Evolutionary conservation across 2,329 filamentous ascomycete genomes (phyloP), one percentile per base, ranked within the genome.

Genomic region (Seiridium cupressi): DNA sequence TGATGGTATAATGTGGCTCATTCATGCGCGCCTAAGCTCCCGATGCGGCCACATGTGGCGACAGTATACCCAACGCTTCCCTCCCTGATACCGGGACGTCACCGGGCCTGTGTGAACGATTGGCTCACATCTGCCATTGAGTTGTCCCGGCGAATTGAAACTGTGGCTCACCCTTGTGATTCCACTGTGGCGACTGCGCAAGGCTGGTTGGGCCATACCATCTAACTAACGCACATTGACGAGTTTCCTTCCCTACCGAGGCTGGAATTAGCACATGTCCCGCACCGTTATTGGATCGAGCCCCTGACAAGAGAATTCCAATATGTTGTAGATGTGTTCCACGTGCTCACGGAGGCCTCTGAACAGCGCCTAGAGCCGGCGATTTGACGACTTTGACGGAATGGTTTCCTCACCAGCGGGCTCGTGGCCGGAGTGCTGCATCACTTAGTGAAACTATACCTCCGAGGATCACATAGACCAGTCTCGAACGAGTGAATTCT

Each of bases 281-380:
- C 26, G n/a, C 5, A 26, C 36, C n/a, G 18, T 35, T n/a, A 51
- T 58, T 51, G 57, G 48, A n/a, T 35, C 38, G 57, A 51, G 31
- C 38, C 48, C 18, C 48, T 53, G 54, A 5, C 26, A 34, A 44
- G 9, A 13, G 18, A 32, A 55, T 10, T 5, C 31, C 7, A 36
- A 53, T 51, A 32, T 26, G 4, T 54, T 40, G 38, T 59, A 44
- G 38, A 44, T 44, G 32, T 13, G 36, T 59, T 59, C 36, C 6
- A 44, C 31, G 46, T 58, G 47, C 13, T 49, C 26, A 51, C 31
- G 57, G 57, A 59, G 57, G 57, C 57, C 57, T 59, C 57, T 32
- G 35, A 54, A 59, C 44, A 36, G 35, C n/a, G 38, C n/a, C 48
- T 54, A 42, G 57, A 59, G 26, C 57, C 32, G 44, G 13, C 53